Base-by-base conservation (phyloP, 2,329 filamentous ascomycete species). In the Curvularia eragrostidis region DNA sequence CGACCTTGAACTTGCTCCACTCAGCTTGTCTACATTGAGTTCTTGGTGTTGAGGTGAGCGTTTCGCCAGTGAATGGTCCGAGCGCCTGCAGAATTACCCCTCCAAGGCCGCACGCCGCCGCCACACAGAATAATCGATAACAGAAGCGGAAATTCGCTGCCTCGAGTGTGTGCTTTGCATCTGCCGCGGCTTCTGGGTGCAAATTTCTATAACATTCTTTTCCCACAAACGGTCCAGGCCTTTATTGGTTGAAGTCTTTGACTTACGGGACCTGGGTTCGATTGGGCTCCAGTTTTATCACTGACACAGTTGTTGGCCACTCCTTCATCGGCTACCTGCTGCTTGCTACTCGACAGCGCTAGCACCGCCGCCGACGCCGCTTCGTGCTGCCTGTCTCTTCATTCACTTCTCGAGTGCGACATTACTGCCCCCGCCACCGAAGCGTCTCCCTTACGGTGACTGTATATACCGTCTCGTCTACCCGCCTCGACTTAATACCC, bases 101-200 rank as follows among this genome's bases (percentile, higher is more conserved):
- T 57, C 61, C 61, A 57, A 51, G 32, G 19, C 39, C 43, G 52
- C 58, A 52, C 61, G 48, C 48, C 56, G 52, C 52, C 50, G 53
- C 56, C 53, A 56, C 61, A 62, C 63, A 55, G 56, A 63, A 58
- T 56, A 57, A 61, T 63, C 58, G 62, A 56, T 63, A 58, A 48
- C 61, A 60, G 51, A 42, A 52, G 56, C 56, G 38, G 58, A 70
- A 70, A 64, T 71, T 73, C 64, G 64, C 54, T 58, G 65, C 63
- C 48, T 46, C 52, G 54, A 64, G 63, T 71, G 70, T 71, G 50
- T 42, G 54, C 48, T 48, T 34, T n/a, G 68, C 70, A 64, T 68
- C 68, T 66, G 60, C 59, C 21, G 46, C 23, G 32, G 46, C 62
- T 63, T 55, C 58, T 56, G 38, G 56, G 48, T 58, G 56, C 61